Evolutionary conservation across 1,284 basidiomycete genomes (phyloP).

Genomic region (Boletellus sp.): DNA sequence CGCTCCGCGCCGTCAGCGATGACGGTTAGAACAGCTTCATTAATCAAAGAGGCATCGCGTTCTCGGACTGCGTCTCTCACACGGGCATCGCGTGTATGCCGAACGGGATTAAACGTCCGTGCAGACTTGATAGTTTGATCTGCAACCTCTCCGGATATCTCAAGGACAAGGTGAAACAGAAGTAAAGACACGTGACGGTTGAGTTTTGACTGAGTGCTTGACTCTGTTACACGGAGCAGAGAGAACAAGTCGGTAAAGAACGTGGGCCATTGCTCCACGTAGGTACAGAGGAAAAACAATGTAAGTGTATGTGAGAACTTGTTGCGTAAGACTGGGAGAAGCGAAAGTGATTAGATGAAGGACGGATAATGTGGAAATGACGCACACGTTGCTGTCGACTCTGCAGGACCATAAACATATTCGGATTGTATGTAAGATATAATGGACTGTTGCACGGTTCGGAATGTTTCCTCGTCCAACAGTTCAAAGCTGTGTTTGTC

Average conservation of each 20-base stretch:
- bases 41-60: constrained; percentile 83
- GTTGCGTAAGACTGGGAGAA: constrained; percentile 77
- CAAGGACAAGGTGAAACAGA: constrained; percentile 83
- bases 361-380: constrained; percentile 13
- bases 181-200: constrained; percentile 82
- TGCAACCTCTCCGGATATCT: constrained; percentile 90
- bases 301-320: constrained; percentile 98
- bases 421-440: constrained; percentile 76
- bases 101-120: constrained; percentile 61
- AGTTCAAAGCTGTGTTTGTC: constrained; percentile 55
- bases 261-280: constrained; percentile 77
- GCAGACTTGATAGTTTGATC: constrained; percentile 89
- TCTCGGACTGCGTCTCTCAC: constrained; percentile 89
- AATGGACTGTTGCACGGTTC: constrained; percentile 64
- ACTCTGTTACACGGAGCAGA: constrained; percentile 62
- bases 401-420: constrained; percentile 74
- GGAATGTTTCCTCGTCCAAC: constrained; percentile 66
- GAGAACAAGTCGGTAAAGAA: constrained; percentile 80
- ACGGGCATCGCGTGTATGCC: constrained; percentile 77
- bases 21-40: constrained; percentile 84
- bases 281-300: constrained; percentile 89
- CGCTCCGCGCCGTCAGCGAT: constrained; percentile 72
- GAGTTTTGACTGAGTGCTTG: constrained; percentile 54
- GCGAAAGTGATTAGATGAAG: constrained; percentile 9
- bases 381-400: constrained; percentile 72